These are phyloP conservation scores for Trichoderma sp. DNA, from an alignment of 2,329 filamentous ascomycete genomes.

Conservation along the genomic window DNA sequence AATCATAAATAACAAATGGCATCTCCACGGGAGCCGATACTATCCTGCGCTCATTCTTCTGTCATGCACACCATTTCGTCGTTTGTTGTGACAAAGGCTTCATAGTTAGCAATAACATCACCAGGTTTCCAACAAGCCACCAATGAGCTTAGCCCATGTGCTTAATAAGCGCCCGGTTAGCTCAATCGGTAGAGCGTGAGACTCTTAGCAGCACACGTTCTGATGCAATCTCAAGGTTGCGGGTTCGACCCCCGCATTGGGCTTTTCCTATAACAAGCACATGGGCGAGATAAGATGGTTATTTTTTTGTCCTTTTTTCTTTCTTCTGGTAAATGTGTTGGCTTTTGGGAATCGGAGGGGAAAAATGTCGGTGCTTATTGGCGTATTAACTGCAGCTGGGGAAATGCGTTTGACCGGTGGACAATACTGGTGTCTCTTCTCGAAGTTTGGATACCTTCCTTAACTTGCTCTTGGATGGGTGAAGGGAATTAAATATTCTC, in stretches of 20 bases:
- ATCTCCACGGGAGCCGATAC: background rate
- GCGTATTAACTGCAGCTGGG: background rate
- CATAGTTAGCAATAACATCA: background rate
- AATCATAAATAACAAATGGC: background rate
- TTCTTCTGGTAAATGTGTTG: background rate
- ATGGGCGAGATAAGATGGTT: background rate
- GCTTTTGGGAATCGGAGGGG: background rate
- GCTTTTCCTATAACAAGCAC: slow-evolving; percentile 39
- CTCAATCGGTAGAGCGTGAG: slow-evolving; percentile 65
- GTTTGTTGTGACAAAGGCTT: background rate
- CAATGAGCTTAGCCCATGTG: background rate
- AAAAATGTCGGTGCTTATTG: background rate
- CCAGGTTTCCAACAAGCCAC: background rate
- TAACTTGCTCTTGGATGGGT: background rate
- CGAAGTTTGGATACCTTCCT: background rate
- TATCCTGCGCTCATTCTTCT: background rate
- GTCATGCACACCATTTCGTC: background rate
- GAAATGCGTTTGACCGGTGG: background rate
- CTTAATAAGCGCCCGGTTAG: slow-evolving; percentile 32
- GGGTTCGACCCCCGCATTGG: slow-evolving; percentile 53
- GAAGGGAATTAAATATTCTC: background rate
- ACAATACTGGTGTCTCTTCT: background rate
- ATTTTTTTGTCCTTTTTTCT: background rate
- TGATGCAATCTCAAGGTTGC: slow-evolving; percentile 49
- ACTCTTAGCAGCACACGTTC: slow-evolving; percentile 53